phyloP scores from a whole-genome alignment of 306 rosid species.

The Cicer arietinum region DNA sequence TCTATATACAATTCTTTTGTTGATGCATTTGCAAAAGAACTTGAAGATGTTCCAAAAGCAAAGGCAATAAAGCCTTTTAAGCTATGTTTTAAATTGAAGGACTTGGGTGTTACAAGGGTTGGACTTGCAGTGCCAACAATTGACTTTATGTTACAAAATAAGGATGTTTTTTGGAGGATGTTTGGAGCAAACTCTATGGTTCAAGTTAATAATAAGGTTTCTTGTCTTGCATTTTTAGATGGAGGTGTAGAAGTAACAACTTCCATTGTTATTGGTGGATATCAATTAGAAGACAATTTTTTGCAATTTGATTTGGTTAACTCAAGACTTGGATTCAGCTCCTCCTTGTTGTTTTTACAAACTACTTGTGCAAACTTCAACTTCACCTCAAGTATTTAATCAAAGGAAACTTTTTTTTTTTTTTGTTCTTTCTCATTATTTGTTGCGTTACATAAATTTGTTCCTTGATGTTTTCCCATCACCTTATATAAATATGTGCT shows the following conservation, averaged over 20 bases:
- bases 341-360: background rate
- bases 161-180: constrained; percentile 49
- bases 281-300: constrained; percentile 52
- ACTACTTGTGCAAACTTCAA: constrained; percentile 43
- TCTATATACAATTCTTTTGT: constrained; percentile 49
- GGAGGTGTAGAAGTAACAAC: constrained; percentile 41
- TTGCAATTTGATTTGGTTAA: constrained; percentile 39
- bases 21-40: constrained; percentile 35
- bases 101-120: background rate
- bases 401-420: background rate
- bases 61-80: constrained; percentile 50
- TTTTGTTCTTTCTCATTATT: background rate
- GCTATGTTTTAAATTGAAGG: constrained; percentile 40
- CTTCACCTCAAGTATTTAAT: constrained; percentile 30
- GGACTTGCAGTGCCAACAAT: constrained; percentile 49
- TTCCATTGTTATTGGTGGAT: constrained; percentile 52
- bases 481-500: no score
- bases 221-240: constrained; percentile 54
- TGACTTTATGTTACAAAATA: constrained; percentile 53
- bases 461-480: background rate
- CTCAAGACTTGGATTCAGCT: constrained; percentile 40
- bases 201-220: constrained; percentile 28
- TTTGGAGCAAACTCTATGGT: constrained; percentile 57
- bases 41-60: constrained; percentile 33
- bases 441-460: background rate